These are phyloP conservation scores for Phanerochaete carnosa DNA, from an alignment of 768 basidiomycete genomes.

Conservation along the genomic window DNA sequence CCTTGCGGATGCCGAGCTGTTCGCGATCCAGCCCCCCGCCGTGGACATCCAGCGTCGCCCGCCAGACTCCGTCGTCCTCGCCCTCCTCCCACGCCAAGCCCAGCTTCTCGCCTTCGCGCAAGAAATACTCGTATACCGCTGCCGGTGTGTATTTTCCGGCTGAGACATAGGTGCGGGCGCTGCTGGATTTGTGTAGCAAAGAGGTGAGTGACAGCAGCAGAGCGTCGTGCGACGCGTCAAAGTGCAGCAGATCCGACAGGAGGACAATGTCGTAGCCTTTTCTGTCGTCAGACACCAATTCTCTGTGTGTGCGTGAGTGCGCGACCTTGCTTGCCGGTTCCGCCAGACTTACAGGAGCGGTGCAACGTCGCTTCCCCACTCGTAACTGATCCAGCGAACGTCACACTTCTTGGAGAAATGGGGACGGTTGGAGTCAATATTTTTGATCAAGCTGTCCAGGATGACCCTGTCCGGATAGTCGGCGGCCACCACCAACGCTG, in stretches of 20 bases:
- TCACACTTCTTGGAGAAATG: slow-evolving; percentile 36
- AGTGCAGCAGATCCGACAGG: slow-evolving; percentile 72
- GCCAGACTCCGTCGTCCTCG: slow-evolving; percentile 39
- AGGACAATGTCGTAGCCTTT: slow-evolving; percentile 55
- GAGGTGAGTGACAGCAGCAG: slow-evolving; percentile 47
- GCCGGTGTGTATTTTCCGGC: slow-evolving; percentile 60
- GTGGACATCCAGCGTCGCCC: slow-evolving; percentile 41
- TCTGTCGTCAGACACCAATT: neutral
- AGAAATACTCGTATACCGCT: slow-evolving; percentile 51
- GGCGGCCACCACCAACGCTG: slow-evolving; percentile 54
- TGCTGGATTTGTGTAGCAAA: slow-evolving; percentile 41
- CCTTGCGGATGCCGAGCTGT: slow-evolving; percentile 49
- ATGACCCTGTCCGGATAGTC: slow-evolving; percentile 70
- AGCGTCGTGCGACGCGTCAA: slow-evolving; percentile 54
- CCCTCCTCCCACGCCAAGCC: slow-evolving; percentile 51
- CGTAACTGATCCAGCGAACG: slow-evolving; percentile 50
- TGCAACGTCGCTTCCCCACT: slow-evolving; percentile 56
- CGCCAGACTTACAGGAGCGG: slow-evolving; percentile 45
- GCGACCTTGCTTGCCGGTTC: neutral
- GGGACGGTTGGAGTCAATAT: slow-evolving; percentile 47
- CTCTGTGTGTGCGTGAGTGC: neutral
- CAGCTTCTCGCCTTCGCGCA: slow-evolving; percentile 33
- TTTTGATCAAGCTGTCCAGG: slow-evolving; percentile 50
- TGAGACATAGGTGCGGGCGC: slow-evolving; percentile 53
- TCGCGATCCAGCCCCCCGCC: slow-evolving; percentile 40